Evolutionary conservation across 139 green algal genomes (phyloP), one percentile per base, ranked within the genome.

Genomic region (Chlorella sp.): DNA sequence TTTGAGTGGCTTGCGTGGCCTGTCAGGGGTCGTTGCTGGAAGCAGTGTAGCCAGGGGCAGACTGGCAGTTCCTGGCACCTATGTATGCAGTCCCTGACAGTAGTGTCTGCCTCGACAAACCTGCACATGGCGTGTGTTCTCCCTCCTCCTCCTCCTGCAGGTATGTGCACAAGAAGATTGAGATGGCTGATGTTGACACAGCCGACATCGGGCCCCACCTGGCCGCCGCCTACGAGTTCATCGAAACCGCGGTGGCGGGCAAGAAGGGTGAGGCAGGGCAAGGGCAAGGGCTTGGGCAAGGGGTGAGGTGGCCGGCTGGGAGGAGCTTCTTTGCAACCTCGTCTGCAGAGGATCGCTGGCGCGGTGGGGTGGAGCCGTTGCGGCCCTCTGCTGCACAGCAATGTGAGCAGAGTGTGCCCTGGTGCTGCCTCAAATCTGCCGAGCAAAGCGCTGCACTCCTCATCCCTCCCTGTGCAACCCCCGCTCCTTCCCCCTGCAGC

Each of bases 121-220:
- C 22, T 28, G 56, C 56, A 20, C 56, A 22, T 30, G 9, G 19
- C 5, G 58, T n/a, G 58, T 22, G 58, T 17, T 67, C 58, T n/a
- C 19, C 32, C 19, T 7, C 30, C 30, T 16, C 62, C 62, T 19
- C 6, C 19, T 43, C 3, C 24, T 26, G 13, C 74, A 80, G 74
- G 74, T 80, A 80, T 48, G 68, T 20, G 41, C 74, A 80, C 74
- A 19, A 68, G 67, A 75, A 73, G 36, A 85, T 94, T 24, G 62
- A 92, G 81, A 78, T 95, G 81, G 87, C 94, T 0, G 94, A 96
- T 60, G 82, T 96, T 14, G 90, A 94, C 41, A 92, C 80, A 1
- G 90, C 92, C 34, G 93, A 96, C 87, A 94, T 96, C 77, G 84
- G 87, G 26, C 38, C 75, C 2, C 88, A 90, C 78, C 96, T 97